Percentiles rank a stretch among this genome's conserved stretches.
phyloP scores from a whole-genome alignment of 345 rosid genomes.

The Salix viminalis region DNA sequence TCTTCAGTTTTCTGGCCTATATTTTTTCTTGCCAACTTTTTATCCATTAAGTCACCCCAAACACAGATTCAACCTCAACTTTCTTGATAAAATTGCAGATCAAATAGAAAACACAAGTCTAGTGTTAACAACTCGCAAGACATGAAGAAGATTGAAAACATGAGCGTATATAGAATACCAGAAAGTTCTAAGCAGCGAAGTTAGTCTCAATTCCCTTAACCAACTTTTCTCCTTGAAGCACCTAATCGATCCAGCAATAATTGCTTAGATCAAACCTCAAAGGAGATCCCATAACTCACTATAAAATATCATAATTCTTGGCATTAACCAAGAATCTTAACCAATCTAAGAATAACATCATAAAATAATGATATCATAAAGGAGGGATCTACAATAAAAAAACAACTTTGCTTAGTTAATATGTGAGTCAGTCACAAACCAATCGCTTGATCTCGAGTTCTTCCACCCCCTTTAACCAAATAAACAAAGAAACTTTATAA shows the following conservation, averaged over 20 bases:
- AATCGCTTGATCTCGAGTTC: slow-evolving; percentile 2
- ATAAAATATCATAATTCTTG: background rate
- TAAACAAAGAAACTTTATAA: background rate
- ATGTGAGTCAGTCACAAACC: background rate
- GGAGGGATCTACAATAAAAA: slow-evolving; percentile 11
- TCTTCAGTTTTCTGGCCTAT: background rate
- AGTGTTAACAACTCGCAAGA: background rate
- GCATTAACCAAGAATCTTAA: background rate
- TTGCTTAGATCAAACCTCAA: slow-evolving; percentile 2
- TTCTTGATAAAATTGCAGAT: background rate
- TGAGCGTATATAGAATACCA: background rate
- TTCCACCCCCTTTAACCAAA: background rate
- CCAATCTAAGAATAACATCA: background rate
- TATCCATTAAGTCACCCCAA: background rate
- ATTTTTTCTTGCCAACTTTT: background rate
- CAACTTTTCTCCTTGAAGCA: background rate
- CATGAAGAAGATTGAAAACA: background rate
- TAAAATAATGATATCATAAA: background rate
- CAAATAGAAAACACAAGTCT: background rate
- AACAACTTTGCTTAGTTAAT: background rate
- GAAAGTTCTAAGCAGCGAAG: background rate
- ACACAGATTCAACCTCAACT: background rate
- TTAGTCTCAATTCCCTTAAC: background rate
- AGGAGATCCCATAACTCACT: background rate
- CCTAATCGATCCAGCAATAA: background rate